Evolutionary conservation across 768 basidiomycete genomes (phyloP).

Genomic region (Sarcomyxa edulis): DNA sequence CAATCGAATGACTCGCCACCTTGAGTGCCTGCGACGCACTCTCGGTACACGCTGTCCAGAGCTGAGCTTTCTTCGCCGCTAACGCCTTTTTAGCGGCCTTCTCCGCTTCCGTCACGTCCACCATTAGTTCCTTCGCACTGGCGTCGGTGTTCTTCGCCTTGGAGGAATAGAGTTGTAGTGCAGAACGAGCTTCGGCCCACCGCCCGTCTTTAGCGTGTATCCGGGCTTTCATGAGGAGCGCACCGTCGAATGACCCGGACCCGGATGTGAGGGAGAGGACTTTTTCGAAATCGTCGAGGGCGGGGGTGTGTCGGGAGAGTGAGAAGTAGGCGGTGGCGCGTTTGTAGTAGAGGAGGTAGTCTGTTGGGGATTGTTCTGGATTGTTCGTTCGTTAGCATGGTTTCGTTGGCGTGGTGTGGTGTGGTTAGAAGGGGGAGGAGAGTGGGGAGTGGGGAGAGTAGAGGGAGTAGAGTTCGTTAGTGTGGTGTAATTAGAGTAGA

Average conservation of each 20-base stretch:
- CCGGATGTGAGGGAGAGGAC: slow-evolving; percentile 71
- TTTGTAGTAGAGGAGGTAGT: slow-evolving; percentile 88
- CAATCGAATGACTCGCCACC: slow-evolving; percentile 63
- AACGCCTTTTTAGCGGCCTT: slow-evolving; percentile 56
- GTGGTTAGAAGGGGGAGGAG: neutral
- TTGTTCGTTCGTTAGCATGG: slow-evolving; percentile 11
- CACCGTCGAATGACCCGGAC: slow-evolving; percentile 75
- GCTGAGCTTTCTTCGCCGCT: slow-evolving; percentile 56
- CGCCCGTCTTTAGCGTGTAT: slow-evolving; percentile 78
- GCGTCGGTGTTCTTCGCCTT: slow-evolving; percentile 48
- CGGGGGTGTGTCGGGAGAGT: slow-evolving; percentile 61
- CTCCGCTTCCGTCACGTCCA: slow-evolving; percentile 56
- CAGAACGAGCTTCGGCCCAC: slow-evolving; percentile 56
- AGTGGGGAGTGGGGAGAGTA: neutral
- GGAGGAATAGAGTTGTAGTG: slow-evolving; percentile 52
- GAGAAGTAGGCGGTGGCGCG: slow-evolving; percentile 89
- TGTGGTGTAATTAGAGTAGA: too few relatives aligned
- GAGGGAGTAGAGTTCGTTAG: neutral
- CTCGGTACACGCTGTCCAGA: slow-evolving; percentile 80
- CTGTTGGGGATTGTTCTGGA: slow-evolving; percentile 74
- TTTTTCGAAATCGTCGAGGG: slow-evolving; percentile 82
- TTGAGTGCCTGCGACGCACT: slow-evolving; percentile 65
- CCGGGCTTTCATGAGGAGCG: slow-evolving; percentile 83
- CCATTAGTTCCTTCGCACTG: slow-evolving; percentile 49
- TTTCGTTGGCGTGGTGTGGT: neutral